A percentile compares a stretch with the other conserved stretches of the same genome.
phyloP scores from a whole-genome alignment of 2,329 filamentous ascomycete species.

The Claviceps pusilla region DNA sequence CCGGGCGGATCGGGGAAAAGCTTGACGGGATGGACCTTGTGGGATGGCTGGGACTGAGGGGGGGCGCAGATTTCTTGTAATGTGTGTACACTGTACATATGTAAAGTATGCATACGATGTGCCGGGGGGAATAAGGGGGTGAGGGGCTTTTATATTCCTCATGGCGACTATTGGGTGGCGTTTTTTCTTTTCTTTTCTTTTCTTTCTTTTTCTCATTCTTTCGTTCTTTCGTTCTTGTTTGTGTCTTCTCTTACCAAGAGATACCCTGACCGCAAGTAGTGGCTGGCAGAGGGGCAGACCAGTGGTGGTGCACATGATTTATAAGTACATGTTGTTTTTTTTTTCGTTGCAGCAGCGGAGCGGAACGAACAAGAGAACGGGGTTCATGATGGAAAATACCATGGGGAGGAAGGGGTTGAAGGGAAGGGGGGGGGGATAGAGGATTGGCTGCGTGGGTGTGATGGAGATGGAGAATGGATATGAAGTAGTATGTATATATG shows the following conservation, averaged over 20 bases:
- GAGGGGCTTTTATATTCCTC: neutral
- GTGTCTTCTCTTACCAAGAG: neutral
- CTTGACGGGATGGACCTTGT: slow-evolving; percentile 23
- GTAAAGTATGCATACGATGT: neutral
- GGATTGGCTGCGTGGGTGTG: neutral
- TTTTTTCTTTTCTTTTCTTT: neutral
- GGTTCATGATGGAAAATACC: no score
- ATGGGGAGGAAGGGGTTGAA: neutral
- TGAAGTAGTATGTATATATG: no score
- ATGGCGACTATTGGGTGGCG: neutral
- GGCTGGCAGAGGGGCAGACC: neutral
- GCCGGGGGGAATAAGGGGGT: neutral
- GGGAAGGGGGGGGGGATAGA: neutral
- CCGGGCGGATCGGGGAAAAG: slow-evolving; percentile 14
- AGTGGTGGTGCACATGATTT: neutral
- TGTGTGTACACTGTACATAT: neutral
- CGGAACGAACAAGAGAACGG: neutral
- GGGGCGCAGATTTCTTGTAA: neutral
- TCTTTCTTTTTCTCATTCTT: neutral
- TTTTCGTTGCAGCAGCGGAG: neutral
- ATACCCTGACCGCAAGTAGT: neutral
- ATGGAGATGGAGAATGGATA: neutral
- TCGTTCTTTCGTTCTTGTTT: neutral
- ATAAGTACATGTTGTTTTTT: neutral
- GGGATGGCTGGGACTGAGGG: slow-evolving; percentile 24